Conservation (phyloP, 2,329 filamentous ascomycete genomes). For the Metarhizium guizhouense region DNA sequence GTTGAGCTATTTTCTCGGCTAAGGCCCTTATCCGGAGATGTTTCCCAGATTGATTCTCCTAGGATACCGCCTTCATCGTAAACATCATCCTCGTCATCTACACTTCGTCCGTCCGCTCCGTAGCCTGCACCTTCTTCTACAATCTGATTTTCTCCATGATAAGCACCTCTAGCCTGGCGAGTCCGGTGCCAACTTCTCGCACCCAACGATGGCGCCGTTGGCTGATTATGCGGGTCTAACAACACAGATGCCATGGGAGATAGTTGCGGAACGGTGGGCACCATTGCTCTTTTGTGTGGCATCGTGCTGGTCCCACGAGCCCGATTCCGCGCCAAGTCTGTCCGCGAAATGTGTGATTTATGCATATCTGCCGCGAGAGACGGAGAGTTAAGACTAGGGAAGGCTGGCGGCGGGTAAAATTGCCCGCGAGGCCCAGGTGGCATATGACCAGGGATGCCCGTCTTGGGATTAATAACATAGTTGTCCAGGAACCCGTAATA, state of each 20-base stretch:
- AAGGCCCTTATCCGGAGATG: conserved; percentile 40
- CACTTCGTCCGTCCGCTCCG: conserved; percentile 25
- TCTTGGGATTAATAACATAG: conserved; percentile 69
- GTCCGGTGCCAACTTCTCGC: conserved; percentile 37
- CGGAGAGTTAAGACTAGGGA: conserved; percentile 61
- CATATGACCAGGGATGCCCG: conserved; percentile 52
- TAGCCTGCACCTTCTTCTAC: conserved; percentile 48
- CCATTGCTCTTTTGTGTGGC: conserved; percentile 10
- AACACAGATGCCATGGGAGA: conserved; percentile 66
- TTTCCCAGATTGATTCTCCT: conserved; percentile 53
- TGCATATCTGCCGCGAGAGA: conserved; percentile 48
- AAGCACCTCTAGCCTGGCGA: conserved; percentile 34
- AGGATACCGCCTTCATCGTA: conserved; percentile 42
- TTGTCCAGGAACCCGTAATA: conserved; percentile 94
- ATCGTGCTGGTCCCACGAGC: conserved; percentile 7
- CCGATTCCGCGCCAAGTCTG: conserved; percentile 35
- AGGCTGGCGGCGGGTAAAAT: conserved; percentile 68
- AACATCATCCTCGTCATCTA: conserved; percentile 44
- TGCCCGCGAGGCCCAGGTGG: conserved; percentile 41
- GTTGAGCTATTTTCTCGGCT: conserved; percentile 43
- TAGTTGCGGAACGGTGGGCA: conserved; percentile 36
- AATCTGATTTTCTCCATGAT: conserved; percentile 39
- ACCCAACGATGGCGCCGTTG: conserved; percentile 38
- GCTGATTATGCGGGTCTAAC: conserved; percentile 68
- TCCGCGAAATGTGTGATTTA: conserved; percentile 33